These are phyloP conservation scores for Paramecium primaurelia DNA, from an alignment of 73 alveolate species.

Conservation along the genomic window DNA sequence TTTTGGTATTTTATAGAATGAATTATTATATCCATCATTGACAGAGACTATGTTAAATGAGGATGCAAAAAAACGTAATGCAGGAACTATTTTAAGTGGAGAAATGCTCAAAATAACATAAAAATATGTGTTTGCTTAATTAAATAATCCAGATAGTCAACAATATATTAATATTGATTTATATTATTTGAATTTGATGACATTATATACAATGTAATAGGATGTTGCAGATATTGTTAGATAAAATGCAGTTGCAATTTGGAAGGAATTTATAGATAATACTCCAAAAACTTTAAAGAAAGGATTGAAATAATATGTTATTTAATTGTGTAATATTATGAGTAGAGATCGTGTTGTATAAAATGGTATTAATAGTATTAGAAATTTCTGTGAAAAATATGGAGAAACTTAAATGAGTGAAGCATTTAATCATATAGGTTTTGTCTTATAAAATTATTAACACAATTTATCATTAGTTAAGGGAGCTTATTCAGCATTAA, in stretches of 20 bases:
- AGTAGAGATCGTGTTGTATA: background rate
- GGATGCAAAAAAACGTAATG: constrained; percentile 70
- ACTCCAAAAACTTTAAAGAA: constrained; percentile 51
- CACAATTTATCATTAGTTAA: background rate
- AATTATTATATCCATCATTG: constrained; percentile 66
- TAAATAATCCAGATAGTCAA: constrained; percentile 57
- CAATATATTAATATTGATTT: constrained; percentile 53
- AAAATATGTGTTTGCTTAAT: constrained; percentile 62
- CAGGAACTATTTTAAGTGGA: constrained; percentile 62
- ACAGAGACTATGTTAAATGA: constrained; percentile 65
- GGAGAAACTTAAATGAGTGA: constrained; percentile 64
- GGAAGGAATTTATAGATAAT: constrained; percentile 78
- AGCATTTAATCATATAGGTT: constrained; percentile 60
- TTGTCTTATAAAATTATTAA: background rate
- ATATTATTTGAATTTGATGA: constrained; percentile 58
- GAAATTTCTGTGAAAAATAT: constrained; percentile 65
- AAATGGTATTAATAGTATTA: constrained; percentile 35
- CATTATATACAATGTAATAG: constrained; percentile 64
- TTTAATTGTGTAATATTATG: constrained; percentile 20
- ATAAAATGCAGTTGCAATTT: constrained; percentile 66
- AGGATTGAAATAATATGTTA: constrained; percentile 47
- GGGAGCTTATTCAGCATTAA: constrained; percentile 48
- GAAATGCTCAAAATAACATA: constrained; percentile 55
- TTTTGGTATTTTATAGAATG: constrained; percentile 66
- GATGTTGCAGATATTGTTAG: constrained; percentile 74